Evolutionary conservation across 2,329 filamentous ascomycete species (phyloP), one percentile per base, ranked within the genome.

Genomic region (Didymosphaeria variabile): DNA sequence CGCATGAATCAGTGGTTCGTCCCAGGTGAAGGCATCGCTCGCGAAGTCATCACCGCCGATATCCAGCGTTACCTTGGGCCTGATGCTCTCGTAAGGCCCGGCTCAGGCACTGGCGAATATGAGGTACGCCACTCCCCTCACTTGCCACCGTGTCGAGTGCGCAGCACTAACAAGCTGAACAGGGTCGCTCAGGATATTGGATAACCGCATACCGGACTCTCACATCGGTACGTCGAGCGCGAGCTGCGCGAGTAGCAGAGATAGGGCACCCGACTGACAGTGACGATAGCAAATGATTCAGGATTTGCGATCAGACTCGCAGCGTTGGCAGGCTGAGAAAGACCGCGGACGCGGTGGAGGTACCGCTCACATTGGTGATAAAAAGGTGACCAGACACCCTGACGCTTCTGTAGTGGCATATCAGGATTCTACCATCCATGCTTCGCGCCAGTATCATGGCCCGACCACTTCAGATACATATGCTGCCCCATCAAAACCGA

Each of bases 21-120:
- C 65, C 78, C 79, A 15, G 81, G 79, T 63, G 81, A 83, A 51
- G 82, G 82, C 72, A 84, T 84, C 69, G 80, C 81, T 59, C 73
- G 82, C 69, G 79, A 83, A 73, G 82, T 84, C 72, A 84, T 84
- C 65, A 82, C 81, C 51, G 81, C 81, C 66, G 82, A 84, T 73
- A 84, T 84, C 67, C 81, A 83, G 73, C 79, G 81, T 68, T 84
- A 83, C 67, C 71, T 84, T 59, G 82, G 82, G 56, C 81, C 80
- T 63, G 82, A 84, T 76, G 82, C 82, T 52, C 81, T 82, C 59
- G 81, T 84, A 47, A 78, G 79, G 67, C 82, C 82, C 44, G 82
- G 82, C 52, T 66, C 73, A 51, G 81, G 80, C 67, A 80, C 73
- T 61, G 80, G 77, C 58, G 79, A 82, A 59, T 76, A 81, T 69